Percentiles rank a stretch among this genome's conserved stretches.
These are phyloP conservation scores for Verbena officinalis DNA, from an alignment of 257 asterid species.

Conservation along the genomic window DNA sequence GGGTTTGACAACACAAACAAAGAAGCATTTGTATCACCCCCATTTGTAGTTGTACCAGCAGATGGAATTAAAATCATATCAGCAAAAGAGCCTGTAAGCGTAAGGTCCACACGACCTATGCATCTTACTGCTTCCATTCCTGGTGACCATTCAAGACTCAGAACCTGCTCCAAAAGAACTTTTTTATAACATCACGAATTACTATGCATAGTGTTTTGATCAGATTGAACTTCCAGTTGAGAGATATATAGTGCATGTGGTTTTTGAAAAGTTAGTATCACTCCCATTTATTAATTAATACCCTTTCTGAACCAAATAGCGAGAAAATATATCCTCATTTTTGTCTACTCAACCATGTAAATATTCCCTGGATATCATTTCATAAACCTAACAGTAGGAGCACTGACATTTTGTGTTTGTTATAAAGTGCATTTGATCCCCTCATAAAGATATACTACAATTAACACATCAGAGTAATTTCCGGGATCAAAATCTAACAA, in stretches of 20 bases:
- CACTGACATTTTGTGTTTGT: slow-evolving; percentile 11
- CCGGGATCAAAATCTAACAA: slow-evolving; percentile 3
- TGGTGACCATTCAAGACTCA: slow-evolving; percentile 78
- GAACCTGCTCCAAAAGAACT: slow-evolving; percentile 55
- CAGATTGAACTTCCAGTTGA: slow-evolving; percentile 18
- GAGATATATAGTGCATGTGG: slow-evolving; percentile 17
- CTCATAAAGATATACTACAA: neutral
- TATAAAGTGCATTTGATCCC: slow-evolving; percentile 3
- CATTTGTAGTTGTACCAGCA: slow-evolving; percentile 47
- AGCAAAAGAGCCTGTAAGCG: slow-evolving; percentile 79
- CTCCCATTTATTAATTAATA: slow-evolving; percentile 12
- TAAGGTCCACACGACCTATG: slow-evolving; percentile 66
- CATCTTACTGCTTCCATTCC: slow-evolving; percentile 74
- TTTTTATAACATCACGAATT: slow-evolving; percentile 25
- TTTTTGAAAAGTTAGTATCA: slow-evolving; percentile 6
- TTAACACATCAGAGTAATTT: neutral
- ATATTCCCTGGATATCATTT: slow-evolving; percentile 2
- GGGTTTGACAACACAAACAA: slow-evolving; percentile 73
- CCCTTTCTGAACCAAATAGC: neutral
- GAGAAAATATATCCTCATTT: neutral
- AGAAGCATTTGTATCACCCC: slow-evolving; percentile 46
- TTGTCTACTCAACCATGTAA: slow-evolving; percentile 3
- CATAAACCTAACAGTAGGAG: neutral
- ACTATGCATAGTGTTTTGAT: slow-evolving; percentile 11
- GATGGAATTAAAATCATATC: slow-evolving; percentile 70